These are phyloP conservation scores for Eutypa lata DNA, from an alignment of 2,329 filamentous ascomycete species.

Conservation along the genomic window DNA sequence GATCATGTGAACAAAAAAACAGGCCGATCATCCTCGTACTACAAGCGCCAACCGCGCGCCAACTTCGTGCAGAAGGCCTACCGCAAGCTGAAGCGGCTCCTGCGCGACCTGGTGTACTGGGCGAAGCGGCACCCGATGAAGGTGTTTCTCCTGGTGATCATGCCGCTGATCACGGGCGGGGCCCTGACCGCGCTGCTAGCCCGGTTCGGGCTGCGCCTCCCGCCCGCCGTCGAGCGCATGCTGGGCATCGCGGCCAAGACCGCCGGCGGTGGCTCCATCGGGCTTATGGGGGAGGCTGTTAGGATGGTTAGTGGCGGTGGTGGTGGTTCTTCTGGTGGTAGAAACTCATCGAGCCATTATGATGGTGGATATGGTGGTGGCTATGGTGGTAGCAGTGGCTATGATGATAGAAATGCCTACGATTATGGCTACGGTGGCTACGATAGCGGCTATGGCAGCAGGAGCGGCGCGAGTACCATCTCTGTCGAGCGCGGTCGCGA, in stretches of 20 bases:
- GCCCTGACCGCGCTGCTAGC: slow-evolving; percentile 74
- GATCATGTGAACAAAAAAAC: no score
- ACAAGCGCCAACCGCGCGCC: slow-evolving; percentile 77
- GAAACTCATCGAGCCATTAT: slow-evolving; percentile 7
- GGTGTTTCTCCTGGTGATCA: slow-evolving; percentile 80
- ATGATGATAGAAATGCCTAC: not conserved
- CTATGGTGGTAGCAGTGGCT: not conserved
- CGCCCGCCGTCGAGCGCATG: slow-evolving; percentile 58
- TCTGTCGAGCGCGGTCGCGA: slow-evolving; percentile 32
- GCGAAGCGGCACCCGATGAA: slow-evolving; percentile 81
- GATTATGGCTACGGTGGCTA: slow-evolving; percentile 20
- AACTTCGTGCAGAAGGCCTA: slow-evolving; percentile 74
- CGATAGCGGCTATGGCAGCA: slow-evolving; percentile 2
- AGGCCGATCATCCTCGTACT: slow-evolving; percentile 58
- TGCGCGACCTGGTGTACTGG: slow-evolving; percentile 79
- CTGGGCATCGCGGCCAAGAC: slow-evolving; percentile 51
- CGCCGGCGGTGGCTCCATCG: slow-evolving; percentile 44
- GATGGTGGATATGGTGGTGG: not conserved
- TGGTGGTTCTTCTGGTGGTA: slow-evolving; percentile 13
- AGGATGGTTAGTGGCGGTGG: slow-evolving; percentile 44
- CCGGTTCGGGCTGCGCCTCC: slow-evolving; percentile 76
- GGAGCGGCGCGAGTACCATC: slow-evolving; percentile 17
- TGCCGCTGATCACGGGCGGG: slow-evolving; percentile 84
- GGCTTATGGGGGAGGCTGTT: slow-evolving; percentile 53
- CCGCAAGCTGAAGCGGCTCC: slow-evolving; percentile 71